Evolutionary conservation across 768 basidiomycete genomes (phyloP).

Genomic region (Paxillus rubicundulus): DNA sequence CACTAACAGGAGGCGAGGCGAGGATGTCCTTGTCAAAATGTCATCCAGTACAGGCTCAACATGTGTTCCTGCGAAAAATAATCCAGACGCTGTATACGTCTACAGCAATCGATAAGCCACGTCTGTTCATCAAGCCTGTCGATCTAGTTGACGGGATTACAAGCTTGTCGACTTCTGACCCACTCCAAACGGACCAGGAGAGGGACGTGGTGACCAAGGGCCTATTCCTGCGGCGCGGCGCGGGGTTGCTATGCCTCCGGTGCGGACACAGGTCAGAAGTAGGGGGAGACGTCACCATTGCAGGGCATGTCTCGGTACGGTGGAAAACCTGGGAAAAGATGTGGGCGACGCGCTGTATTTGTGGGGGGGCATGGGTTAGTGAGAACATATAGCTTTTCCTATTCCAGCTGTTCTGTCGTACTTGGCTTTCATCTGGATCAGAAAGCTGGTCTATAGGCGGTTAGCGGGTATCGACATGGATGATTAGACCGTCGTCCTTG

Average conservation of each 20-base stretch:
- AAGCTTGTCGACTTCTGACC: conserved; percentile 39
- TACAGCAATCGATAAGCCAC: conserved; percentile 57
- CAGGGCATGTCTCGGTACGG: conserved; percentile 36
- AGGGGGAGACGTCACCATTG: conserved; percentile 28
- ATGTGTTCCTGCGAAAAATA: conserved; percentile 40
- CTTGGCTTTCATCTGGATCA: no score
- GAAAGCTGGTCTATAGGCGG: no score
- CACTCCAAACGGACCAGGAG: conserved; percentile 38
- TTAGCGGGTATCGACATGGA: no score
- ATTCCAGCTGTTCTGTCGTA: background rate
- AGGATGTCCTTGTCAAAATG: conserved; percentile 58
- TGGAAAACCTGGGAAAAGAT: conserved; percentile 67
- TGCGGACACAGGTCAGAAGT: conserved; percentile 61
- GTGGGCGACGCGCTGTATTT: conserved; percentile 63
- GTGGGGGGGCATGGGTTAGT: conserved; percentile 62
- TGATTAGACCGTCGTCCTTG: no score
- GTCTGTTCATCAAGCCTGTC: conserved; percentile 66
- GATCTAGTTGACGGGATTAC: conserved; percentile 68
- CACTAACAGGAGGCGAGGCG: conserved; percentile 45
- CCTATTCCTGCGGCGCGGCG: conserved; percentile 38
- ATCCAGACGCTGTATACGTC: conserved; percentile 48
- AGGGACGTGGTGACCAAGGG: conserved; percentile 67
- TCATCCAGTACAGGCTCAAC: conserved; percentile 49
- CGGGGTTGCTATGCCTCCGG: conserved; percentile 50
- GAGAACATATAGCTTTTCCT: conserved; percentile 11